These are phyloP conservation scores for Ajuga chamaepitys DNA, from an alignment of 257 asterid genomes.

Conservation along the genomic window DNA sequence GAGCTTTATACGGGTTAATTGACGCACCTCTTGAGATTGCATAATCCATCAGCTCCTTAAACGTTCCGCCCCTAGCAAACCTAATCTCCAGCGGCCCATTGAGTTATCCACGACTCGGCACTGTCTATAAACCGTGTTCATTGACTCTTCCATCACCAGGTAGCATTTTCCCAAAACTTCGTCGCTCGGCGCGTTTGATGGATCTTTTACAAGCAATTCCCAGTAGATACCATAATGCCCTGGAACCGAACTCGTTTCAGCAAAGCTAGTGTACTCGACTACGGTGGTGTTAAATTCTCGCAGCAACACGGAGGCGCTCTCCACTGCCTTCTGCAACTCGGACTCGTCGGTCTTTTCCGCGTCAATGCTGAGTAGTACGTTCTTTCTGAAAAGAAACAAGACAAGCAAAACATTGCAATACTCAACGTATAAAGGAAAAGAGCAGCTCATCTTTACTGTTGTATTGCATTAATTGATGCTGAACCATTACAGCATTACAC, in stretches of 20 bases:
- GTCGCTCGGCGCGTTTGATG: conserved; percentile 13
- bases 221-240: conserved; percentile 80
- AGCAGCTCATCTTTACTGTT: too few relatives aligned
- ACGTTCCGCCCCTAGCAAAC: conserved; percentile 63
- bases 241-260: conserved; percentile 52
- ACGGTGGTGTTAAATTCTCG: conserved; percentile 26
- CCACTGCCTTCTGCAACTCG: conserved; percentile 60
- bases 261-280: conserved; percentile 71
- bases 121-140: conserved; percentile 73
- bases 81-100: conserved; percentile 66
- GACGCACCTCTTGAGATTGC: conserved; percentile 84
- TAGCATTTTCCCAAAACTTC: conserved; percentile 49
- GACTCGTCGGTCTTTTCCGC: conserved; percentile 70
- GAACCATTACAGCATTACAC: too few relatives aligned
- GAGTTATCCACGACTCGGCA: conserved; percentile 76
- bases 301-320: conserved; percentile 37
- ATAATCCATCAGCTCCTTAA: conserved; percentile 81
- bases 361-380: conserved; percentile 62
- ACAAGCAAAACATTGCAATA: too few relatives aligned
- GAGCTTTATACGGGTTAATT: conserved; percentile 77
- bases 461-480: too few relatives aligned
- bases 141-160: conserved; percentile 50
- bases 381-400: too few relatives aligned
- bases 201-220: conserved; percentile 52
- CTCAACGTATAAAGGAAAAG: too few relatives aligned